Evolutionary conservation across 2,329 filamentous ascomycete species (phyloP), one percentile per base, ranked within the genome.

Genomic region (Colletotrichum scovillei): DNA sequence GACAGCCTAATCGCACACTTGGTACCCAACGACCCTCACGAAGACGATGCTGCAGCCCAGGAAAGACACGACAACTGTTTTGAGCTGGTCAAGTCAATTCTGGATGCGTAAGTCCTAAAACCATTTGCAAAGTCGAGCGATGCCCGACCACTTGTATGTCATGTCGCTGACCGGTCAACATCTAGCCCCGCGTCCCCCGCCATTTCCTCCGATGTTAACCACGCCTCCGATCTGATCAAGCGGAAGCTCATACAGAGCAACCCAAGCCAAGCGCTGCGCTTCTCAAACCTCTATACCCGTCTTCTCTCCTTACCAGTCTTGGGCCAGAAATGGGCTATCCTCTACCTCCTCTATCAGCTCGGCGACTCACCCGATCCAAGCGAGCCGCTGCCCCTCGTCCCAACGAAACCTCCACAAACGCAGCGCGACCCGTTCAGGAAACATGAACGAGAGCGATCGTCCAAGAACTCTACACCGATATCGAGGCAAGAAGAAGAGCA

Each of bases 261-360:
- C 79, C 90, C 90, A 58, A 93, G 89, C 75, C 93, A 95, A 82
- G 95, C 95, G 4, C 88, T 96, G 24, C 90, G 92, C 74, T 98
- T 98, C 83, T 93, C 95, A 28, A 97, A 98, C 79, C 89, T 99
- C 32, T 98, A 98, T 83, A 95, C 94, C 42, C 90, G 95, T 69
- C 89, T 99, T 22, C 87, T 98, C 30, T 94, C 94, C n/a, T 91
- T 98, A 76, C 95, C 95, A 0, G 95, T 98, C 6, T 88, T 99
- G 57, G 93, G 94, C 78, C 94, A 98, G 82, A 99, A 99, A 88
- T 98, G 95, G 95, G 95, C 94, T 3, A 98, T 99, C 76, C 88
- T 99, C 24, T 97, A 97, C 81, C 91, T 99, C 55, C 89, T 99
- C 55, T 93, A 97, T 81, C 92, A 94, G 78, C 89, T 98, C 60